phyloP scores from a whole-genome alignment of 805 yeast species.

The Metschnikowia picachoensis region DNA sequence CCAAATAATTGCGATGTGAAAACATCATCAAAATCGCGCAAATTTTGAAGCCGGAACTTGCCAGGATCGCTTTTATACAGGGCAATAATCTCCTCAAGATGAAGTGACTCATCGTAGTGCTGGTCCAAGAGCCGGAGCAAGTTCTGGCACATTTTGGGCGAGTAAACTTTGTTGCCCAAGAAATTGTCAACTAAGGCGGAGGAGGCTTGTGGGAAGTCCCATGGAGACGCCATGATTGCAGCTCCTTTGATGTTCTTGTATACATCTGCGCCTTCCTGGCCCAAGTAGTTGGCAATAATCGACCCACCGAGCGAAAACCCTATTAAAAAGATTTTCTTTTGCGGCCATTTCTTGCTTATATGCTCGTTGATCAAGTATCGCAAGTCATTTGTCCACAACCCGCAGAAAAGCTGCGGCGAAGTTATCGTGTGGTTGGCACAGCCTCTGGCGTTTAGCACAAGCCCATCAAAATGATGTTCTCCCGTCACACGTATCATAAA shows the following conservation, averaged over 20 bases:
- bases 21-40: constrained; percentile 56
- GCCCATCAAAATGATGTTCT: constrained; percentile 46
- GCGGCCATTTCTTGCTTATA: constrained; percentile 51
- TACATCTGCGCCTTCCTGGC: constrained; percentile 53
- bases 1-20: constrained; percentile 64
- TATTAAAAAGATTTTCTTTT: constrained; percentile 58
- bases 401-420: constrained; percentile 64
- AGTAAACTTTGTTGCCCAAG: constrained; percentile 37
- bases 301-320: constrained; percentile 77
- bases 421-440: constrained; percentile 72
- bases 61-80: constrained; percentile 29
- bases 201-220: constrained; percentile 64
- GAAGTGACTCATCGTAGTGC: constrained; percentile 29
- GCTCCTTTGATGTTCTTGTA: constrained; percentile 54
- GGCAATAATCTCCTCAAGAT: constrained; percentile 22
- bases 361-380: constrained; percentile 52
- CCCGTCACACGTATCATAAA: constrained; percentile 42
- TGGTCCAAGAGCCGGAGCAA: constrained; percentile 29
- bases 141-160: constrained; percentile 42
- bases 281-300: constrained; percentile 61
- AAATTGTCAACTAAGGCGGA: constrained; percentile 36
- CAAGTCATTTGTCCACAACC: constrained; percentile 65
- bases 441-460: constrained; percentile 69
- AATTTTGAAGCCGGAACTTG: constrained; percentile 29
- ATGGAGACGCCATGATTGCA: constrained; percentile 60